Base-by-base conservation (phyloP, 495 filamentous ascomycete species). In the Lasiosphaeria ovina region DNA sequence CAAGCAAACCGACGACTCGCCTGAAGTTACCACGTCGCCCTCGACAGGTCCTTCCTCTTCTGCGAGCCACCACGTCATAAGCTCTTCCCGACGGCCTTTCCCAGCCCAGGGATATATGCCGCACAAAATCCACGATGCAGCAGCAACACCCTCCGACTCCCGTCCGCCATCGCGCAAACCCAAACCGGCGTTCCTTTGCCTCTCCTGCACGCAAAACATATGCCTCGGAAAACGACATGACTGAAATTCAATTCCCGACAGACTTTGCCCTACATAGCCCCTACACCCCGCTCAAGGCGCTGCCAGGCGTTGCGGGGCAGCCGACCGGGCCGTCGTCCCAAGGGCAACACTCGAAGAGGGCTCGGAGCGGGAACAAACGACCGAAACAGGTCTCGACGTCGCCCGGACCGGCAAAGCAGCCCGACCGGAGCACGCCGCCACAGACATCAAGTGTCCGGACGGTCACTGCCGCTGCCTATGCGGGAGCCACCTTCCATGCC, bases 401-500 rank as follows among this genome's bases (percentile, higher is more conserved):
- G 33, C 74, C 78, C 3, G 71, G 62, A 6, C 70, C 67, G 14
- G 55, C 66, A 35, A 74, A 66, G 35, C 66, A 47, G 11, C 68
- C 51, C 6, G 75, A 73, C 33, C 69, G 72, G n/a, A 70, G 58
- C 36, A 81, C 77, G 3, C 77, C 79, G 24, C 75, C 76, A 11
- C 66, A 73, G 24, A 63, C 66, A 12, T 64, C 66, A 10, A 45
- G 50, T 31, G 51, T 70, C 12, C 75, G 76, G 57, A 62, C 75
- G 12, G 59, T 66, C 8, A 75, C 83, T 16, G 81, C 78, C 48
- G 69, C 83, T 60, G 81, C 90, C 59, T 99, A 97, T 73, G 94
- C 94, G 12, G 94, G 94, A 14, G 90, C 93, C 14, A 95, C 91
- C 0, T 99, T 99, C 73, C 93, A 97, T 70, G 89, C 91, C 10